Percentiles rank a stretch among this genome's conserved stretches.
These are phyloP conservation scores for Boletales sp. DNA, from an alignment of 768 basidiomycete species.

Conservation along the genomic window DNA sequence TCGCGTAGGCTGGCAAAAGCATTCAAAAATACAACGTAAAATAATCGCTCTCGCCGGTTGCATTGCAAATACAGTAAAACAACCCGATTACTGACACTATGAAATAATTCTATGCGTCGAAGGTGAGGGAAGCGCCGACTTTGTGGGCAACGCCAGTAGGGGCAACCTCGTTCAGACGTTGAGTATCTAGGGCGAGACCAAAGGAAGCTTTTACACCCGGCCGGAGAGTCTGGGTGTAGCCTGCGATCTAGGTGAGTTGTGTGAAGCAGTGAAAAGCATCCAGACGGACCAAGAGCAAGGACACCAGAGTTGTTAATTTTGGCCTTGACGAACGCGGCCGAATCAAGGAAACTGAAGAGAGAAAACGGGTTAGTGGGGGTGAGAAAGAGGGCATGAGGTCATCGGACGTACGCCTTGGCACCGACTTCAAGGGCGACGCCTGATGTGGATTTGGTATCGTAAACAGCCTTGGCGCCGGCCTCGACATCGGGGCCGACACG, in stretches of 20 bases:
- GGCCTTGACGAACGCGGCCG: slow-evolving; percentile 91
- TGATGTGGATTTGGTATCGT: slow-evolving; percentile 87
- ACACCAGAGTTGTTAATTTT: slow-evolving; percentile 98
- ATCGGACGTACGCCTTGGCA: slow-evolving; percentile 75
- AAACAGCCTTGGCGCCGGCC: slow-evolving; percentile 94
- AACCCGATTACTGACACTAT: slow-evolving; percentile 17
- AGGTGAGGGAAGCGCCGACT: slow-evolving; percentile 72
- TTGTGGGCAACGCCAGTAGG: slow-evolving; percentile 74
- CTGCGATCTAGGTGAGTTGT: slow-evolving; percentile 33
- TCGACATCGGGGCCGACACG: slow-evolving; percentile 88
- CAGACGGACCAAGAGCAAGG: slow-evolving; percentile 66
- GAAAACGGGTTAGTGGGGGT: background rate
- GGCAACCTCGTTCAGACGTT: slow-evolving; percentile 75
- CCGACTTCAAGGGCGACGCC: slow-evolving; percentile 93
- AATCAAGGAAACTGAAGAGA: slow-evolving; percentile 66
- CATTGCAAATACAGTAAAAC: slow-evolving; percentile 13
- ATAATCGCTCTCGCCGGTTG: too few species aligned
- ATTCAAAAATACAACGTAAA: too few species aligned
- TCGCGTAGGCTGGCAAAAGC: too few species aligned
- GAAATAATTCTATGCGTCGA: slow-evolving; percentile 54
- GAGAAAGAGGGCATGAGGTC: background rate
- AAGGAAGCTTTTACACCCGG: slow-evolving; percentile 91
- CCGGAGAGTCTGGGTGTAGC: slow-evolving; percentile 91
- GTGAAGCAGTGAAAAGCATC: background rate
- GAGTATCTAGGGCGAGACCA: slow-evolving; percentile 93